Conservation (phyloP, 768 basidiomycete species). For the Podaxis pistillaris region DNA sequence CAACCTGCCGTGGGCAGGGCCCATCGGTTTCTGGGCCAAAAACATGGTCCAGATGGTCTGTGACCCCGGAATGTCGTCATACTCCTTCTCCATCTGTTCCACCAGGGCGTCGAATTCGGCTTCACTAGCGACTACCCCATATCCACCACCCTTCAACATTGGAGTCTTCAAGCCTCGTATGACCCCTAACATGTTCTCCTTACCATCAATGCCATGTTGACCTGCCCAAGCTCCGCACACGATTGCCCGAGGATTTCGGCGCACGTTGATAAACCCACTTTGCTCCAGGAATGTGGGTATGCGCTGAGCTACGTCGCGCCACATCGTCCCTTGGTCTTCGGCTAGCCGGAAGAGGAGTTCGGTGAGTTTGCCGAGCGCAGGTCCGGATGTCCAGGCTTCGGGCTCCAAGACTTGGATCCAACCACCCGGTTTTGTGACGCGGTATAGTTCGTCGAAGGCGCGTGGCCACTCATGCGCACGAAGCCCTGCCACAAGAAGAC, state of each 20-base stretch:
- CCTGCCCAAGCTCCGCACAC: background rate
- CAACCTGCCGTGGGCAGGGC: background rate
- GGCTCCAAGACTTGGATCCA: constrained; percentile 6
- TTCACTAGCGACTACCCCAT: constrained; percentile 4
- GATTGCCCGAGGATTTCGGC: background rate
- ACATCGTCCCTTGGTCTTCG: constrained; percentile 2
- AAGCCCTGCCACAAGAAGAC: constrained; percentile 6
- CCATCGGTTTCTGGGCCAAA: background rate
- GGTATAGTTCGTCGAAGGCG: constrained; percentile 6
- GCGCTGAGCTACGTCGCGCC: background rate
- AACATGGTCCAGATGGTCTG: constrained; percentile 4
- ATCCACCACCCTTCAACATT: constrained; percentile 2
- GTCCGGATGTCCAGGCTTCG: constrained; percentile 6
- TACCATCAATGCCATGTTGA: constrained; percentile 1
- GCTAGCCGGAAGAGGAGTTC: constrained; percentile 2
- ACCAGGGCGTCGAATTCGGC: constrained; percentile 4
- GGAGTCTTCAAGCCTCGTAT: constrained; percentile 1
- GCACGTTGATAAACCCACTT: constrained; percentile 6
- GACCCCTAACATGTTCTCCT: background rate
- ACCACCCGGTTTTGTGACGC: constrained; percentile 9
- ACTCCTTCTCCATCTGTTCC: background rate
- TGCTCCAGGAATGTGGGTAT: background rate
- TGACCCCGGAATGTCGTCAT: constrained; percentile 2
- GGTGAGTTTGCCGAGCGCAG: background rate
- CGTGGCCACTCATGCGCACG: constrained; percentile 8